Evolutionary conservation across 441 rosid genomes (phyloP).

Genomic region (Adansonia grandidieri): DNA sequence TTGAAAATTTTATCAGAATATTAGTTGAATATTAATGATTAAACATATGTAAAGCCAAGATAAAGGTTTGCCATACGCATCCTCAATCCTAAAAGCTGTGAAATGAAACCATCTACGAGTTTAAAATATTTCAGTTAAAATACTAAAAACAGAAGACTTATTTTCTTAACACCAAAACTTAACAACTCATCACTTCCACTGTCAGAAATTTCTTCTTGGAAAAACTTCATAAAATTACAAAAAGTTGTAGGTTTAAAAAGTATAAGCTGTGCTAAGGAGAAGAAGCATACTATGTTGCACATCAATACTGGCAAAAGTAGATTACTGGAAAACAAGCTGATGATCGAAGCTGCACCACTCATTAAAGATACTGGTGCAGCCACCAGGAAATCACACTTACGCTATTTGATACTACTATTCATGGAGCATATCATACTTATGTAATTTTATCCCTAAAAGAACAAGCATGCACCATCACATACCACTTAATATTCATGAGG

Average conservation of each 20-base stretch:
- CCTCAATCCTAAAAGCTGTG: conserved; percentile 14
- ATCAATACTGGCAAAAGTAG: not conserved
- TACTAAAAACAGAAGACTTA: not conserved
- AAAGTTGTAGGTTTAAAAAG: not conserved
- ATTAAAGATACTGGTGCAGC: not conserved
- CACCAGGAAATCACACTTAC: not conserved
- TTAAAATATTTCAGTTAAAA: not conserved
- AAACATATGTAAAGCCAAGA: conserved; percentile 12
- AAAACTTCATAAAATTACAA: not conserved
- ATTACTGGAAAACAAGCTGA: not conserved
- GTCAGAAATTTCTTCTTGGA: not conserved
- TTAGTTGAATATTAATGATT: not conserved
- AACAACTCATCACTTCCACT: not conserved
- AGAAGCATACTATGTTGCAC: not conserved
- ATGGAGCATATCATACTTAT: not conserved
- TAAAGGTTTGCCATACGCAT: conserved; percentile 17
- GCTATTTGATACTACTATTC: not conserved
- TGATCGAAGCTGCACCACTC: not conserved
- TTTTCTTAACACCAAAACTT: not conserved
- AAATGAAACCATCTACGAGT: not conserved
- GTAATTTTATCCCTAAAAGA: not conserved
- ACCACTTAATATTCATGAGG: not conserved
- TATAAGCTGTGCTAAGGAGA: not conserved
- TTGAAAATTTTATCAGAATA: not conserved
- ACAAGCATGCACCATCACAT: not conserved